Conservation (phyloP, 139 green algal genomes). For the Trebouxia sp. region DNA sequence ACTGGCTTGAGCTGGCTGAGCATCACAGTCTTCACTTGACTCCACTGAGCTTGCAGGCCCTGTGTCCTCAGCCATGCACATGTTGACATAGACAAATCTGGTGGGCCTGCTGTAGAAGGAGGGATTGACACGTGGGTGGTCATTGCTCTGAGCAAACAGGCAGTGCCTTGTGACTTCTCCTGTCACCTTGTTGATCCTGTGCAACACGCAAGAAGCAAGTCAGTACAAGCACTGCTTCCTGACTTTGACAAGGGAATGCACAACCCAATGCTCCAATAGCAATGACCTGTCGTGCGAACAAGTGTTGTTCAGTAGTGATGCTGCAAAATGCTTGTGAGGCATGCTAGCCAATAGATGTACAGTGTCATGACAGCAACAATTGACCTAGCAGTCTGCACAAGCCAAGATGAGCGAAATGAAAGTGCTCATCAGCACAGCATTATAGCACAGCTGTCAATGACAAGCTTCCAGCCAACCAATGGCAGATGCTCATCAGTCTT, state of each 20-base stretch:
- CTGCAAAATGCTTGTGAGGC: too few species aligned
- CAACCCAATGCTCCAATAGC: too few species aligned
- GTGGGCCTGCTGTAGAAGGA: constrained; percentile 29
- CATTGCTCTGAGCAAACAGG: constrained; percentile 29
- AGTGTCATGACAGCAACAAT: too few species aligned
- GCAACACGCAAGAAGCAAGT: neutral
- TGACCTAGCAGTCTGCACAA: too few species aligned
- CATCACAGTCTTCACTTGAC: neutral
- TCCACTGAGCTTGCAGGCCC: neutral
- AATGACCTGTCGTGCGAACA: too few species aligned
- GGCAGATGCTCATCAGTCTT: neutral
- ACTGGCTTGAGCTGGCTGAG: neutral
- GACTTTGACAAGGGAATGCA: too few species aligned
- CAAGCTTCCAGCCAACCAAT: neutral
- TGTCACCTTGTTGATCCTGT: constrained; percentile 33
- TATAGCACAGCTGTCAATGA: too few species aligned
- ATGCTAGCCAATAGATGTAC: too few species aligned
- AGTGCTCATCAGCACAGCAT: too few species aligned
- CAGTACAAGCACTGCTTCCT: too few species aligned
- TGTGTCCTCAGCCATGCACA: constrained; percentile 4
- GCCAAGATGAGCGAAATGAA: too few species aligned
- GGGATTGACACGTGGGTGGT: constrained; percentile 34
- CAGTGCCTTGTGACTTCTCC: constrained; percentile 17
- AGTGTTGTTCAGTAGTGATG: too few species aligned
- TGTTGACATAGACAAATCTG: constrained; percentile 34